phyloP scores from a whole-genome alignment of 306 rosid genomes.

The Acacia confusa region DNA sequence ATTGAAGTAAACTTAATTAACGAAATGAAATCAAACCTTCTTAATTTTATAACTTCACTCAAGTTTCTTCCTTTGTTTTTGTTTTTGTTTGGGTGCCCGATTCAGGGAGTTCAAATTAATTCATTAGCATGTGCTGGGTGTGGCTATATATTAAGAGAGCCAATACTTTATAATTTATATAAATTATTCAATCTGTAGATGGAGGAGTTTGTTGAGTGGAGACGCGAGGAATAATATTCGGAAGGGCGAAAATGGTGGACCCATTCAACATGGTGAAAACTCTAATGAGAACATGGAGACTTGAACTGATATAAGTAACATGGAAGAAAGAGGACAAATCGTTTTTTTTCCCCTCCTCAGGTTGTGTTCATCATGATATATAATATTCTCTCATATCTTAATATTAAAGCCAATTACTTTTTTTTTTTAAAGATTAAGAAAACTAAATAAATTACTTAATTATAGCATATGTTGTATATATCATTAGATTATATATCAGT shows the following conservation, averaged over 20 bases:
- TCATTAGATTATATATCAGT: too few relatives aligned
- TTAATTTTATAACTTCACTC: background rate
- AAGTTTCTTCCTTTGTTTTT: background rate
- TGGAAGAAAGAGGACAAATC: slow-evolving; percentile 19
- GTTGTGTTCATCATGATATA: background rate
- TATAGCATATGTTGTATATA: too few relatives aligned
- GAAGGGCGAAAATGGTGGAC: background rate
- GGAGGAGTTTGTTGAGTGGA: background rate
- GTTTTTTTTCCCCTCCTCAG: background rate
- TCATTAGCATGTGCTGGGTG: background rate
- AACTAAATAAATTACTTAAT: too few relatives aligned
- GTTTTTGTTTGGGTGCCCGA: too few relatives aligned
- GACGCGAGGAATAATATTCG: background rate
- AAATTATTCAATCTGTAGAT: background rate
- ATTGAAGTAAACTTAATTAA: background rate
- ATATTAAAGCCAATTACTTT: too few relatives aligned
- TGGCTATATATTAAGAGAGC: background rate
- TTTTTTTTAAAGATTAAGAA: too few relatives aligned
- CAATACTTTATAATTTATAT: background rate
- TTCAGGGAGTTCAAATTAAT: background rate
- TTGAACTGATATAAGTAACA: slow-evolving; percentile 14
- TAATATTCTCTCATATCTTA: too few relatives aligned
- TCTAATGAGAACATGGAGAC: slow-evolving; percentile 13
- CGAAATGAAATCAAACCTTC: background rate
- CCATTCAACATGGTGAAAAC: slow-evolving; percentile 28